Percentiles rank a stretch among this genome's conserved stretches.
These are phyloP conservation scores for Chamaecyparis obtusa DNA, from an alignment of 75 land plant species.

Conservation along the genomic window DNA sequence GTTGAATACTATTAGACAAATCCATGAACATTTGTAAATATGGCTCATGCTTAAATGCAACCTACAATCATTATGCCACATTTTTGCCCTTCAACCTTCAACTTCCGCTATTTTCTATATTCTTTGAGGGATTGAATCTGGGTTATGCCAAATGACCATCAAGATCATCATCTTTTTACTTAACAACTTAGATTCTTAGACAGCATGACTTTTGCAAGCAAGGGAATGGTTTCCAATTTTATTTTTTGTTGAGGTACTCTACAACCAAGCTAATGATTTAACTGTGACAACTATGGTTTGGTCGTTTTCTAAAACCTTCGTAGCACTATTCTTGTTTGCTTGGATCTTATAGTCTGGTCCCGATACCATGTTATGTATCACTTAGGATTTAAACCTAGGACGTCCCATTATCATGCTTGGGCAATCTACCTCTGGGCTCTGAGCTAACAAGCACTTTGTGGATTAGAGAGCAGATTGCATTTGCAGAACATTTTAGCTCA, in stretches of 20 bases:
- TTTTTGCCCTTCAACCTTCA: background rate
- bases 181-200: background rate
- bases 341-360: no score
- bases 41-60: background rate
- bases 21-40: background rate
- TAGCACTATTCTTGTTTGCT: no score
- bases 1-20: background rate
- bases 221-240: no score
- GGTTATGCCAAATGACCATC: background rate
- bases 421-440: background rate
- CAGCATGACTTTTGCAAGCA: background rate
- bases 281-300: no score
- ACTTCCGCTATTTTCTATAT: background rate
- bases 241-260: no score
- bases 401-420: background rate
- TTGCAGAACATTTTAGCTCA: background rate
- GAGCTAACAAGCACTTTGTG: background rate
- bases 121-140: background rate
- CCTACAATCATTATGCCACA: background rate
- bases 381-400: background rate
- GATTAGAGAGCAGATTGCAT: background rate
- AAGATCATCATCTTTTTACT: background rate
- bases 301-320: no score
- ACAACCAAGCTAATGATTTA: no score
- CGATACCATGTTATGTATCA: no score